Conservation (phyloP, 2,329 filamentous ascomycete genomes). For the Myriosclerotinia scirpicola region DNA sequence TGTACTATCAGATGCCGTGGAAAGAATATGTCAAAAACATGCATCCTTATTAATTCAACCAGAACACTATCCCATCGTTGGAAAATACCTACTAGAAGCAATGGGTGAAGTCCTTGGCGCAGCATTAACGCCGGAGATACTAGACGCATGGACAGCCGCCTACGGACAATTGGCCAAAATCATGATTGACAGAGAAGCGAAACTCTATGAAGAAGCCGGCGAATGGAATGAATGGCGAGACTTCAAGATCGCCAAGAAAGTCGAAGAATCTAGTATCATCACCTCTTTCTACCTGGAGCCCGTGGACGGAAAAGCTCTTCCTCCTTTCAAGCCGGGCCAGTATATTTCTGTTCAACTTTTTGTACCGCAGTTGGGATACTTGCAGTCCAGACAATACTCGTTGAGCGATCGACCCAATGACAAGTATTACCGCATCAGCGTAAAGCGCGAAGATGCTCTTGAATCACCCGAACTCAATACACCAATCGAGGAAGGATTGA, state of each 20-base stretch:
- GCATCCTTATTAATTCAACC: slow-evolving; percentile 67
- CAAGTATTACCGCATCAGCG: slow-evolving; percentile 70
- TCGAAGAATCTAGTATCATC: slow-evolving; percentile 60
- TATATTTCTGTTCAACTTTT: slow-evolving; percentile 67
- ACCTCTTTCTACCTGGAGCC: slow-evolving; percentile 71
- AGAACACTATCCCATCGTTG: slow-evolving; percentile 71
- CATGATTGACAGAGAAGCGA: slow-evolving; percentile 64
- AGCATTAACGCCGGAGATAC: slow-evolving; percentile 64
- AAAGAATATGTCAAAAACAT: slow-evolving; percentile 76
- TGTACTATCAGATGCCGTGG: slow-evolving; percentile 55
- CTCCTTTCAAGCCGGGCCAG: slow-evolving; percentile 66
- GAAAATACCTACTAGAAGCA: slow-evolving; percentile 64
- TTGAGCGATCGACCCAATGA: slow-evolving; percentile 57
- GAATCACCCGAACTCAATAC: neutral
- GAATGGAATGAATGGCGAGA: slow-evolving; percentile 52
- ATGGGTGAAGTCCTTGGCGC: slow-evolving; percentile 67
- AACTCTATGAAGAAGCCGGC: slow-evolving; percentile 56
- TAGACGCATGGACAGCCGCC: slow-evolving; percentile 69
- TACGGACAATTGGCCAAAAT: slow-evolving; percentile 70
- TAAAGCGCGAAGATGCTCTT: slow-evolving; percentile 59
- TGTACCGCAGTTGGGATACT: slow-evolving; percentile 60
- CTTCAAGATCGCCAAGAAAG: slow-evolving; percentile 59
- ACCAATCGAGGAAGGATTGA: neutral
- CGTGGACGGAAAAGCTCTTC: slow-evolving; percentile 57
- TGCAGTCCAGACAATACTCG: slow-evolving; percentile 74